These are phyloP conservation scores for Zoysia japonica DNA, from an alignment of 176 grass and related monocot species.

Conservation along the genomic window DNA sequence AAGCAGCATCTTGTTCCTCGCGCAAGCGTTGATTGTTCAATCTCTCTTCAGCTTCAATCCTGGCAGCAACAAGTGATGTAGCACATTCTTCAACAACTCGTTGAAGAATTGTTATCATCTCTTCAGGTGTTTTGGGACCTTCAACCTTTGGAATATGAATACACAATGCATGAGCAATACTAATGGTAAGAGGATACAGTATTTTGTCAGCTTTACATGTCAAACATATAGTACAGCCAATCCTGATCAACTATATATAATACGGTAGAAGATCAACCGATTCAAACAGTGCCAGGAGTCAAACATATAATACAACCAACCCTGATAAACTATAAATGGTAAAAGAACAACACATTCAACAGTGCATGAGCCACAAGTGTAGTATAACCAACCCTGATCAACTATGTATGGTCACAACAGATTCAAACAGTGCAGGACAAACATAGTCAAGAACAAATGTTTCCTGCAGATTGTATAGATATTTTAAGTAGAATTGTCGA, in stretches of 20 bases:
- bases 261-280: not conserved
- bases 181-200: not conserved
- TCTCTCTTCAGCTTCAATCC: slow-evolving; percentile 85
- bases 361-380: not conserved
- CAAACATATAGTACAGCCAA: not conserved
- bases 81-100: slow-evolving; percentile 89
- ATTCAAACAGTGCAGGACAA: not conserved
- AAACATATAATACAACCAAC: not conserved
- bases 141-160: slow-evolving; percentile 62
- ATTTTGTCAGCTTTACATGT: not conserved
- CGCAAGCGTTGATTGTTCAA: slow-evolving; percentile 82
- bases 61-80: slow-evolving; percentile 59
- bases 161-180: slow-evolving; percentile 33
- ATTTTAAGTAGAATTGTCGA: not conserved
- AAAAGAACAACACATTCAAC: not conserved
- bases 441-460: not conserved
- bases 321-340: not conserved
- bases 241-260: not conserved
- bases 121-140: slow-evolving; percentile 88
- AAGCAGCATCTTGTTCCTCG: slow-evolving; percentile 98
- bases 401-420: no score
- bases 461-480: not conserved
- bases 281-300: not conserved
- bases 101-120: slow-evolving; percentile 92
- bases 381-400: not conserved